These are phyloP conservation scores for Linaria vulgaris DNA, from an alignment of 257 asterid species.

Conservation along the genomic window DNA sequence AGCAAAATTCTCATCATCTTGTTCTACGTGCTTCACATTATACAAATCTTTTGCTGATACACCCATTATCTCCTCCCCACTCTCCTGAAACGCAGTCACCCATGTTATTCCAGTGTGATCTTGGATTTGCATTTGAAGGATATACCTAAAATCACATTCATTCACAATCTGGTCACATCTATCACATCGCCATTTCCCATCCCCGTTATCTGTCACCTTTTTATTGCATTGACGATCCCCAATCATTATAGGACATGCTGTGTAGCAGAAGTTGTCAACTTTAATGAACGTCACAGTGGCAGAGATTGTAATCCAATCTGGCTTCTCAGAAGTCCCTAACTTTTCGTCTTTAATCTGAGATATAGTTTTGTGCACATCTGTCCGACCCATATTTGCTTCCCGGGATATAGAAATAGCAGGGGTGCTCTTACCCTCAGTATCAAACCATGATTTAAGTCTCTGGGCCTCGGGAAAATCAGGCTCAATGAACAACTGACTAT, in stretches of 20 bases:
- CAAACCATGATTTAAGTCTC: slow-evolving; percentile 65
- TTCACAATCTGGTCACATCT: slow-evolving; percentile 67
- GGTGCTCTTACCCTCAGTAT: slow-evolving; percentile 62
- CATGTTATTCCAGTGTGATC: slow-evolving; percentile 88
- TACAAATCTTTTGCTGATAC: slow-evolving; percentile 80
- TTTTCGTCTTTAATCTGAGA: slow-evolving; percentile 88
- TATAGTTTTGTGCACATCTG: slow-evolving; percentile 70
- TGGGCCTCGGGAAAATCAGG: slow-evolving; percentile 88
- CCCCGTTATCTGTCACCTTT: slow-evolving; percentile 79
- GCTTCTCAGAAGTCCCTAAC: slow-evolving; percentile 86
- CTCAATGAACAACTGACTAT: slow-evolving; percentile 66
- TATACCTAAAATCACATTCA: slow-evolving; percentile 89
- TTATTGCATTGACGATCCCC: slow-evolving; percentile 87
- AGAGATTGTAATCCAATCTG: slow-evolving; percentile 82
- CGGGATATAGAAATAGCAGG: slow-evolving; percentile 66
- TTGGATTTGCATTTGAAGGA: slow-evolving; percentile 88
- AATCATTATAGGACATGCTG: slow-evolving; percentile 73
- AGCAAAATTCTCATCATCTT: slow-evolving; percentile 66
- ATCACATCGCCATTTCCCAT: slow-evolving; percentile 87
- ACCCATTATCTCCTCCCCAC: slow-evolving; percentile 83
- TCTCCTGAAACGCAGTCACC: slow-evolving; percentile 92
- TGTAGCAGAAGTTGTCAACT: slow-evolving; percentile 70
- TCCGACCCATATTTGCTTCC: slow-evolving; percentile 47
- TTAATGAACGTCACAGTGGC: slow-evolving; percentile 70
- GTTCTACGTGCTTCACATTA: slow-evolving; percentile 66